Evolutionary conservation across 345 rosid genomes (phyloP).

Genomic region (Euphorbia tirucalli): DNA sequence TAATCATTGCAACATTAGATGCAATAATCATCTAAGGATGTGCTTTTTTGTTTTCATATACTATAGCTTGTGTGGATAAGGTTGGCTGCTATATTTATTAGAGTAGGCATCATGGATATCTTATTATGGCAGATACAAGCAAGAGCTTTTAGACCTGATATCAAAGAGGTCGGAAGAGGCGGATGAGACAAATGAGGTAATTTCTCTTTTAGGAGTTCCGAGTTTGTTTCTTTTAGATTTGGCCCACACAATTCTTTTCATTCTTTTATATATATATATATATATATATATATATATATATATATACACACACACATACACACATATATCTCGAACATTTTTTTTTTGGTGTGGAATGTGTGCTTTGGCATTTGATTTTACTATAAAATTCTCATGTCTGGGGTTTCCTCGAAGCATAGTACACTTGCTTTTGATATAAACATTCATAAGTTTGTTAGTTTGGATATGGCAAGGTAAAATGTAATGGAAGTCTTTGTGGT

Average conservation of each 20-base stretch:
- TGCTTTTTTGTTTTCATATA: not conserved
- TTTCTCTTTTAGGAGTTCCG: not conserved
- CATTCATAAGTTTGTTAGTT: not conserved
- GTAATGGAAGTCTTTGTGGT: not conserved
- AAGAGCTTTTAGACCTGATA: slow-evolving; percentile 75
- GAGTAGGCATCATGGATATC: slow-evolving; percentile 7
- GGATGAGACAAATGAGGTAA: slow-evolving; percentile 70
- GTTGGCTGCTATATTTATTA: not conserved
- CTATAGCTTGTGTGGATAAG: not conserved
- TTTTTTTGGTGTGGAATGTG: not conserved
- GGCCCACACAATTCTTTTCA: not conserved
- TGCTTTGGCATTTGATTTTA: not conserved
- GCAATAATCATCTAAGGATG: not conserved
- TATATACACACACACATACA: too few relatives aligned
- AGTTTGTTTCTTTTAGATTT: not conserved
- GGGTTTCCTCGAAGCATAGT: not conserved
- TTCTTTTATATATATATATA: too few relatives aligned
- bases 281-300: too few relatives aligned
- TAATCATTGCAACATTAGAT: not conserved
- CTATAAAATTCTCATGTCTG: not conserved
- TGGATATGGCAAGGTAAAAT: not conserved
- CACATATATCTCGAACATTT: too few relatives aligned
- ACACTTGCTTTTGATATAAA: not conserved
- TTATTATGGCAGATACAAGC: slow-evolving; percentile 62
- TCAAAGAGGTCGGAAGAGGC: slow-evolving; percentile 70